Conservation (phyloP, 768 basidiomycete genomes). For the Collybiopsis luxurians region DNA sequence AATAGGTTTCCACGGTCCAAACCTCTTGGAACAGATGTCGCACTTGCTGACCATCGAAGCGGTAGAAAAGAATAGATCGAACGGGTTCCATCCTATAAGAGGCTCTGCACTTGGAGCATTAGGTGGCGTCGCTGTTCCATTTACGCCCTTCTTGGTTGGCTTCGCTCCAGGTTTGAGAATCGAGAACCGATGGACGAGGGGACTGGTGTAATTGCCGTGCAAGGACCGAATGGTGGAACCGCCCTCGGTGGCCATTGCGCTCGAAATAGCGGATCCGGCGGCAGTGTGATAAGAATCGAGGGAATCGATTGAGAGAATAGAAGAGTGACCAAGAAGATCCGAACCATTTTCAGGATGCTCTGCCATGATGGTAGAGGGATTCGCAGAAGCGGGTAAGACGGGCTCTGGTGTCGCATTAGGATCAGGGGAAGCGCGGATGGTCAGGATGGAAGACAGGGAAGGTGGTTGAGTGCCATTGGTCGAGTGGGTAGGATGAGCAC, state of each 20-base stretch:
- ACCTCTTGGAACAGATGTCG: constrained; percentile 75
- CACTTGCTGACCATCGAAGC: constrained; percentile 74
- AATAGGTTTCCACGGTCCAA: constrained; percentile 78
- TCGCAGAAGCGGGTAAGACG: constrained; percentile 31
- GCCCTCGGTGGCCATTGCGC: constrained; percentile 71
- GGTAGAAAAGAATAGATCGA: constrained; percentile 77
- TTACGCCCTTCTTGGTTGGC: constrained; percentile 39
- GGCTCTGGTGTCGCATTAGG: constrained; percentile 43
- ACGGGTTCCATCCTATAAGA: constrained; percentile 63
- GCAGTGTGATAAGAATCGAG: constrained; percentile 69
- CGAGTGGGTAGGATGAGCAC: constrained; percentile 40
- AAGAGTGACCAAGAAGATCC: constrained; percentile 41
- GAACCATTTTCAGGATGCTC: constrained; percentile 22
- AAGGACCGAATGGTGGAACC: constrained; percentile 63
- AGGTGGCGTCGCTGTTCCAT: constrained; percentile 27
- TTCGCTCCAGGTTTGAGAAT: constrained; percentile 77
- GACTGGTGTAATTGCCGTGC: constrained; percentile 36
- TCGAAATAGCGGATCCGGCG: constrained; percentile 44
- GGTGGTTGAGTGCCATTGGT: constrained; percentile 37
- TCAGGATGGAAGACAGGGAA: constrained; percentile 71
- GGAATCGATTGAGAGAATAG: constrained; percentile 54
- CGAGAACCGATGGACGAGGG: constrained; percentile 82
- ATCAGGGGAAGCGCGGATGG: constrained; percentile 56
- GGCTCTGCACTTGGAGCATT: constrained; percentile 12
- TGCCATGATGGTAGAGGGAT: constrained; percentile 10